These are phyloP conservation scores for Corynespora cassiicola DNA, from an alignment of 2,329 filamentous ascomycete genomes.

Conservation along the genomic window DNA sequence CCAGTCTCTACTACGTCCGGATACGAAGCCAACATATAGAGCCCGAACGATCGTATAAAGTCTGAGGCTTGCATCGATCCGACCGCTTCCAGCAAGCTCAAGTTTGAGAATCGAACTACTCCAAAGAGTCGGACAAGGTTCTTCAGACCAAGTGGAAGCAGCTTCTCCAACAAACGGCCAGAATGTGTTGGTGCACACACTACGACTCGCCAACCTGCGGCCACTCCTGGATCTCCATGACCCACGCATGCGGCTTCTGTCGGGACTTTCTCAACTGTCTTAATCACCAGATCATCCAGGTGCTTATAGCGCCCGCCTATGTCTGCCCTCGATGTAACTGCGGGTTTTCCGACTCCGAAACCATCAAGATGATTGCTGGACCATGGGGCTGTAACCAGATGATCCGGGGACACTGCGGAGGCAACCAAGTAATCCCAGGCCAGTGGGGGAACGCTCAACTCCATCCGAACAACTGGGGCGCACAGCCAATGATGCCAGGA, in stretches of 20 bases:
- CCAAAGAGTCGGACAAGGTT: too few relatives aligned
- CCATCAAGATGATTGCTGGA: slow-evolving; percentile 38
- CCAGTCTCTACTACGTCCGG: too few relatives aligned
- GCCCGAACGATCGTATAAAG: too few relatives aligned
- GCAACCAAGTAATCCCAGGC: slow-evolving; percentile 28
- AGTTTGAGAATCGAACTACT: too few relatives aligned
- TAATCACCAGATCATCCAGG: slow-evolving; percentile 38
- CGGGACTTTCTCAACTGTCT: slow-evolving; percentile 51
- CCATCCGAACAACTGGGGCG: slow-evolving; percentile 16
- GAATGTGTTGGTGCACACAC: slow-evolving; percentile 56
- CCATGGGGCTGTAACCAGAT: slow-evolving; percentile 41
- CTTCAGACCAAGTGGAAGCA: too few relatives aligned
- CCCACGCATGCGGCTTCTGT: slow-evolving; percentile 49
- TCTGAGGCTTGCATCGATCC: too few relatives aligned
- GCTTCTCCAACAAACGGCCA: too few relatives aligned
- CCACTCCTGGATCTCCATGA: slow-evolving; percentile 58
- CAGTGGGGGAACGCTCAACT: slow-evolving; percentile 30
- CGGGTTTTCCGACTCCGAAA: slow-evolving; percentile 33
- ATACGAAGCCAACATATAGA: too few relatives aligned
- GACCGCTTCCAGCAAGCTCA: too few relatives aligned
- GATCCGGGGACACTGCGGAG: slow-evolving; percentile 34
- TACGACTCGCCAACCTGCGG: slow-evolving; percentile 55
- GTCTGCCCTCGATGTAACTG: slow-evolving; percentile 37
- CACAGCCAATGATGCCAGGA: slow-evolving; percentile 12
- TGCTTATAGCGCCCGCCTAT: slow-evolving; percentile 32